Conservation (phyloP, 495 filamentous ascomycete species). For the Lasiosphaeria miniovina region DNA sequence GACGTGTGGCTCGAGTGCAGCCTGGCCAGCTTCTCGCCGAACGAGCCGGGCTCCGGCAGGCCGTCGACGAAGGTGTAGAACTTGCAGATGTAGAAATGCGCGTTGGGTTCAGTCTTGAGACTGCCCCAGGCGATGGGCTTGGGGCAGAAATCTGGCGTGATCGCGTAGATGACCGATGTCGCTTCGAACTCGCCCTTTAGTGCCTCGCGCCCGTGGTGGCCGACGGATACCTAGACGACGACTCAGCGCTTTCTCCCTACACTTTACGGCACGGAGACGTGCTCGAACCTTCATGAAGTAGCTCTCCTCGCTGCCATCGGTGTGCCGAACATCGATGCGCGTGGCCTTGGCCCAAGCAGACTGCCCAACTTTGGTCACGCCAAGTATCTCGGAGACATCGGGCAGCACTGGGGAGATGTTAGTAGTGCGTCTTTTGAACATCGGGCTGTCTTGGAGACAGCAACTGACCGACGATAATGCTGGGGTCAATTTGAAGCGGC, state of each 20-base stretch:
- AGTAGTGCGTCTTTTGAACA: background rate
- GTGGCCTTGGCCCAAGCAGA: slow-evolving; percentile 27
- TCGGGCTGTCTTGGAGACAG: no score
- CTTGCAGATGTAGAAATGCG: slow-evolving; percentile 32
- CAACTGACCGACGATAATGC: background rate
- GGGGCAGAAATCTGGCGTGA: slow-evolving; percentile 29
- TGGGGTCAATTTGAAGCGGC: no score
- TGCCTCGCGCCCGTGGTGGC: slow-evolving; percentile 22
- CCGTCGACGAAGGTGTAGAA: slow-evolving; percentile 26
- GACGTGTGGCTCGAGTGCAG: slow-evolving; percentile 44
- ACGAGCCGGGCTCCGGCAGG: slow-evolving; percentile 42
- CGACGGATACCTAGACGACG: slow-evolving; percentile 16
- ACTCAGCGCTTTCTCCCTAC: no score
- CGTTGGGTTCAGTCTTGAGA: slow-evolving; percentile 10
- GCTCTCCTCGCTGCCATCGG: slow-evolving; percentile 23
- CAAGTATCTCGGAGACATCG: slow-evolving; percentile 18
- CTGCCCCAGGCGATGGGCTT: slow-evolving; percentile 31
- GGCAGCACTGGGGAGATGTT: slow-evolving; percentile 17
- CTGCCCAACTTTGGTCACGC: slow-evolving; percentile 15
- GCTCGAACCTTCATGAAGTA: slow-evolving; percentile 31
- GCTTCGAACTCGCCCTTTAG: slow-evolving; percentile 31
- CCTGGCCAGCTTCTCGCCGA: slow-evolving; percentile 38
- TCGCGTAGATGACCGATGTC: slow-evolving; percentile 26
- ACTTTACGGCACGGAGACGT: no score
- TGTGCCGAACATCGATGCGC: slow-evolving; percentile 19